Evolutionary conservation across 2,329 filamentous ascomycete genomes (phyloP), one percentile per base, ranked within the genome.

Genomic region (Microdochium trichocladiopsis): DNA sequence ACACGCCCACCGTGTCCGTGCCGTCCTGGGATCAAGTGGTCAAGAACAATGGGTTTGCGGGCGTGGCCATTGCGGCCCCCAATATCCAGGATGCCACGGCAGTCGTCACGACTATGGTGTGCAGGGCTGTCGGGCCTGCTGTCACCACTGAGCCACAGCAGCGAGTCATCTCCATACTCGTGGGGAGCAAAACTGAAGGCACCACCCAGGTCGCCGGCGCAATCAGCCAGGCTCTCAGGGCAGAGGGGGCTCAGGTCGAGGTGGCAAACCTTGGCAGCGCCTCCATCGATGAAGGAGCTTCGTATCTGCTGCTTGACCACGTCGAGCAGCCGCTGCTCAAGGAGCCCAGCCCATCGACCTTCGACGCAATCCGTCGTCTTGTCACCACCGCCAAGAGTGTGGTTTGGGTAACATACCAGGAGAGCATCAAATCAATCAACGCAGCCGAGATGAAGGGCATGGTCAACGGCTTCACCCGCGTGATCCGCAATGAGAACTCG

Each of bases 1-100:
- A 52, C 22, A 24, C 37, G 10, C 49, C 54, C 11, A 51, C 33
- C n/a, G 22, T 52, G 4, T 49, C 49, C 12, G 25, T 48, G 4
- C 36, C 53, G 12, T 50, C 49, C 8, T 58, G 55, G 53, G 49
- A 56, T 10, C 41, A 16, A 9, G 22, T 45, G 18, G 33, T 58
- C 2, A 12, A 45, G 6, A 14, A 41, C 8, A 37, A 51, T 2
- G 54, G 54, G 8, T 60, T 61, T 33, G 43, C 50, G 0, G 58
- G 58, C 11, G 47, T 49, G 1, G 48, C 55, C 37, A 5, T 45
- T 4, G 16, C 21, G 18, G 41, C 41, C 11, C 21, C n/a, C 5
- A 18, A 45, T 22, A 16, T 16, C 6, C 12, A 5, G 3, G 5
- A 45, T 8, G 41, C 21, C 6, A 45, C 21, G 6, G 33, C 14